Evolutionary conservation across 2,329 filamentous ascomycete species (phyloP).

Genomic region (Clonostachys sp.): DNA sequence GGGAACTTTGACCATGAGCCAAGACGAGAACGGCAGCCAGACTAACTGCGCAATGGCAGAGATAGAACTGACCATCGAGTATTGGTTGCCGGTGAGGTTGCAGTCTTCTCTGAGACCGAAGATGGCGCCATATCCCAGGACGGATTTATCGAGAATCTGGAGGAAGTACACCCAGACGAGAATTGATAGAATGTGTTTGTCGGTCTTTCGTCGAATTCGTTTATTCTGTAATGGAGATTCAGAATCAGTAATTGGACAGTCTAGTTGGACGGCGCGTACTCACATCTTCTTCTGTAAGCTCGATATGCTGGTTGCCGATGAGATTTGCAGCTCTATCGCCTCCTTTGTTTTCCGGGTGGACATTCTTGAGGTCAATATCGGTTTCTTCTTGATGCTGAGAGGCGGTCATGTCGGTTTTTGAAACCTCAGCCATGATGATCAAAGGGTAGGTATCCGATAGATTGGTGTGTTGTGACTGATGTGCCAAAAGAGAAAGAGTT

Average conservation of each 20-base stretch:
- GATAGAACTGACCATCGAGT: neutral
- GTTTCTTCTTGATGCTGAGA: neutral
- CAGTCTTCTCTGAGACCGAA: neutral
- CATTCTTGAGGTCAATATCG: neutral
- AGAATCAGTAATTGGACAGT: neutral
- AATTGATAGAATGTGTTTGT: neutral
- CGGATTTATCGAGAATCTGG: constrained; percentile 1
- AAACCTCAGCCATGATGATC: too few species aligned
- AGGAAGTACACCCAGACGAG: neutral
- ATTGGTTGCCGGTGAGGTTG: neutral
- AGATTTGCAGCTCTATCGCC: neutral
- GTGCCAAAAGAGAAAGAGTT: too few species aligned
- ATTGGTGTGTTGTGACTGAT: too few species aligned
- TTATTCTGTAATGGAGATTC: neutral
- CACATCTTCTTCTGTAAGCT: neutral
- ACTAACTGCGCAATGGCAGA: neutral
- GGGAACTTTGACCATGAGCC: neutral
- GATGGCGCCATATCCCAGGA: neutral
- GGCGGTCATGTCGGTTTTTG: too few species aligned
- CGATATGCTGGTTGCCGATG: neutral
- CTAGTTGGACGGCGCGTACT: neutral
- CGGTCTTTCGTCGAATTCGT: neutral
- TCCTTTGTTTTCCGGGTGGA: neutral
- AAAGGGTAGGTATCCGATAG: too few species aligned
- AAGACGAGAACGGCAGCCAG: neutral